A percentile compares a stretch with the other conserved stretches of the same genome.
These are phyloP conservation scores for Bombardia bombarda DNA, from an alignment of 495 filamentous ascomycete species.

Conservation along the genomic window DNA sequence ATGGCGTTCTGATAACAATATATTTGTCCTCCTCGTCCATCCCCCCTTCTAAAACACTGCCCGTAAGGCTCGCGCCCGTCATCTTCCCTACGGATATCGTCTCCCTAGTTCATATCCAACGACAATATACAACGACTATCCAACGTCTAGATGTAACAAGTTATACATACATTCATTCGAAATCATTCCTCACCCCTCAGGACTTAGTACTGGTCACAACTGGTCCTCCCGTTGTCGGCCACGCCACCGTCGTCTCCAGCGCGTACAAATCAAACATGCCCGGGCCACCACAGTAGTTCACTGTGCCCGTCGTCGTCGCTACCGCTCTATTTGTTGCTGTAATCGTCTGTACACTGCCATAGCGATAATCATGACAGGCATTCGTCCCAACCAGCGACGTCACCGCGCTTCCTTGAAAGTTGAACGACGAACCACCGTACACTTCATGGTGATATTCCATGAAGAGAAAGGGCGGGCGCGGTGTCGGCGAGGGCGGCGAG, in stretches of 20 bases:
- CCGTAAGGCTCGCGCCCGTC: no score
- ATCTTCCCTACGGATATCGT: no score
- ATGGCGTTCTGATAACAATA: no score
- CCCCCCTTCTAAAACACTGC: no score
- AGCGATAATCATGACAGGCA: background rate
- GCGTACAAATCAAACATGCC: background rate
- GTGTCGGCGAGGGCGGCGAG: background rate
- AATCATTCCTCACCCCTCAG: no score
- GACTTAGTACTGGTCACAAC: background rate
- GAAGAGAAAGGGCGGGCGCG: background rate
- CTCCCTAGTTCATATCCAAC: no score
- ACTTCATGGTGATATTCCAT: background rate
- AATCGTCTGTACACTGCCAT: background rate
- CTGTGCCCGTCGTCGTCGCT: background rate
- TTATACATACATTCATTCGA: no score
- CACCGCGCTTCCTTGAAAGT: background rate
- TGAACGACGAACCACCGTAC: background rate
- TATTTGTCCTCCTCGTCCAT: no score
- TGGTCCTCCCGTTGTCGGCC: background rate
- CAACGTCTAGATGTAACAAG: no score
- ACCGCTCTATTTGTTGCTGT: background rate
- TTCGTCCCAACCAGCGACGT: background rate
- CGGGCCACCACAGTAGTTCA: background rate
- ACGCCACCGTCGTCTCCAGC: background rate
- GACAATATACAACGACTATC: no score